These are phyloP conservation scores for Amanita rubescens DNA, from an alignment of 768 basidiomycete genomes.

Conservation along the genomic window DNA sequence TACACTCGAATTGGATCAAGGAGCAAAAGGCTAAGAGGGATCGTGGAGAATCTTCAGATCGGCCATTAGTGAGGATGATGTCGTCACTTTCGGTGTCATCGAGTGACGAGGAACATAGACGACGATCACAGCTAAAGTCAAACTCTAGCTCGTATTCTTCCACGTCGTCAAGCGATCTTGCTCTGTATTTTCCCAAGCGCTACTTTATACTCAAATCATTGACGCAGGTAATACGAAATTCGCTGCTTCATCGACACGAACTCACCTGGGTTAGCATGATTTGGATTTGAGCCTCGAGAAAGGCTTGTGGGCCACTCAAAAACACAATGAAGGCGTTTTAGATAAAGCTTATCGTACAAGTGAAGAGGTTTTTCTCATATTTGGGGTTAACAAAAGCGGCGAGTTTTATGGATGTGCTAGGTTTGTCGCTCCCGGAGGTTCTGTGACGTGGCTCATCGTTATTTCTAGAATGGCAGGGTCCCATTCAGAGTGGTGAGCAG, in stretches of 20 bases:
- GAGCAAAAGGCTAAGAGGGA: constrained; percentile 38
- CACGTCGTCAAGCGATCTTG: constrained; percentile 76
- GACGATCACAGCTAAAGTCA: constrained; percentile 24
- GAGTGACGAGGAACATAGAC: constrained; percentile 32
- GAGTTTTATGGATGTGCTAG: constrained; percentile 92
- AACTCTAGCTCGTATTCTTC: constrained; percentile 69
- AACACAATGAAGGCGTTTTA: constrained; percentile 84
- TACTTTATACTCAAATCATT: constrained; percentile 90
- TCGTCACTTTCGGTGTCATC: constrained; percentile 15
- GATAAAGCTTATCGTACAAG: constrained; percentile 93
- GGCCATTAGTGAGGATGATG: background rate
- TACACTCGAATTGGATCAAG: constrained; percentile 80
- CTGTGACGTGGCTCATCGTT: constrained; percentile 3
- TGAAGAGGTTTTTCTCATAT: constrained; percentile 81
- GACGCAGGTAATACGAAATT: constrained; percentile 49
- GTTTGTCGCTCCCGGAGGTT: constrained; percentile 28
- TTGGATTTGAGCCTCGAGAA: constrained; percentile 72
- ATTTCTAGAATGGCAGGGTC: constrained; percentile 60
- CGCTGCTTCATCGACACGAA: background rate
- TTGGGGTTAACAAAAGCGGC: constrained; percentile 89
- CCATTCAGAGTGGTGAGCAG: constrained; percentile 44
- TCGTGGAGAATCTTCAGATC: background rate
- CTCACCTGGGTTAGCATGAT: constrained; percentile 44
- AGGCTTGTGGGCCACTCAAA: constrained; percentile 88
- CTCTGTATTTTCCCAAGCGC: constrained; percentile 74